These are phyloP conservation scores for Nitzschia sp. DNA, from an alignment of 108 stramenopile species.

Conservation along the genomic window DNA sequence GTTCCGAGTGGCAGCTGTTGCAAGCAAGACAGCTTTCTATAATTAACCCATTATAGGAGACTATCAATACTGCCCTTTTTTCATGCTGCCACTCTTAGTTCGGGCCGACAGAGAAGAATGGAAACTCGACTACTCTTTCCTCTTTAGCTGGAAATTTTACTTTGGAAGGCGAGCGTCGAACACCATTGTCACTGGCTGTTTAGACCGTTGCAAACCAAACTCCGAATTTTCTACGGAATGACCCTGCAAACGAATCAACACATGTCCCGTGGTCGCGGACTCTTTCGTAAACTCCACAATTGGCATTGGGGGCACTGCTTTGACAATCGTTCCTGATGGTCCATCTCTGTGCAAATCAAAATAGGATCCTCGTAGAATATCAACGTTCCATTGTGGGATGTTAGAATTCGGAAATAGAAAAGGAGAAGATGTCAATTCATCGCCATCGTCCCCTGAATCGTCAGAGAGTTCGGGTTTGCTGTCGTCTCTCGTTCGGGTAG, in stretches of 20 bases:
- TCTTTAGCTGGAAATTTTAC: no score
- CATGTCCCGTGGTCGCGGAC: constrained; percentile 18
- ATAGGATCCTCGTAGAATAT: constrained; percentile 31
- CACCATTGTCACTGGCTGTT: constrained; percentile 24
- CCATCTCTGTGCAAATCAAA: constrained; percentile 22
- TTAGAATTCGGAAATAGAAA: constrained; percentile 21
- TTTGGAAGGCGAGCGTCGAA: constrained; percentile 37
- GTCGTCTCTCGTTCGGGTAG: not conserved
- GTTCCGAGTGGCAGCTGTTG: no score
- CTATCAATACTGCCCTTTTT: no score
- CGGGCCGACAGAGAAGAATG: no score
- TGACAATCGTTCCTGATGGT: not conserved
- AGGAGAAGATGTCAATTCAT: constrained; percentile 20
- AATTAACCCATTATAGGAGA: no score
- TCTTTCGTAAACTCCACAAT: constrained; percentile 30
- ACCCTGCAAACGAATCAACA: constrained; percentile 37
- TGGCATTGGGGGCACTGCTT: constrained; percentile 20
- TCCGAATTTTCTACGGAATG: constrained; percentile 8
- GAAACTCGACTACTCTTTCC: no score
- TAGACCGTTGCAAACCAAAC: constrained; percentile 16
- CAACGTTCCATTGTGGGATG: constrained; percentile 34
- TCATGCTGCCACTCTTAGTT: no score
- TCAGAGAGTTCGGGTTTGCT: not conserved
- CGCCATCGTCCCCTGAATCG: constrained; percentile 12
- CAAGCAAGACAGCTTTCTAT: no score